These are phyloP conservation scores for Oryza glaberrima DNA, from an alignment of 176 grass and related monocot genomes.

Conservation along the genomic window DNA sequence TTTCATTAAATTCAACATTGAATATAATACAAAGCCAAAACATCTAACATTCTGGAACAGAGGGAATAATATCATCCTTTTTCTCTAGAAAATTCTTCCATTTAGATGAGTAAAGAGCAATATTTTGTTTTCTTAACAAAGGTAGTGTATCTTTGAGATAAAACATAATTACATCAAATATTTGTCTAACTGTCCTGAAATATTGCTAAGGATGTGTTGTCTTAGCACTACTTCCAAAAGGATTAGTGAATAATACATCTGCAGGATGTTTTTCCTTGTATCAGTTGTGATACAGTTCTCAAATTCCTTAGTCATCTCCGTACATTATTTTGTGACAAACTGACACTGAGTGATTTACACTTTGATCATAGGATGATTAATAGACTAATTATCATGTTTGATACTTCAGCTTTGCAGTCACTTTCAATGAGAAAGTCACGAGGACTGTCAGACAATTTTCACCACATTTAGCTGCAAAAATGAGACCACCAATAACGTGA, in stretches of 20 bases:
- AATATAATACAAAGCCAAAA: too few species aligned
- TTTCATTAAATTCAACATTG: too few species aligned
- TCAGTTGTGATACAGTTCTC: neutral
- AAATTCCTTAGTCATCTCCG: neutral
- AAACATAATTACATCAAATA: neutral
- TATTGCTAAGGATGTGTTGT: neutral
- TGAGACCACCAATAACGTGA: slow-evolving; percentile 88
- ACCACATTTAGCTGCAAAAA: slow-evolving; percentile 97
- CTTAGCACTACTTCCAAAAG: neutral
- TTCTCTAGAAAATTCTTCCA: neutral
- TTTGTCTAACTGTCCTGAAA: neutral
- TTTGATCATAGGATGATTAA: neutral
- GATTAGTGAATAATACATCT: neutral
- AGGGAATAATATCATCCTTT: neutral
- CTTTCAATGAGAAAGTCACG: slow-evolving; percentile 96
- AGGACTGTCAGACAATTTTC: slow-evolving; percentile 88
- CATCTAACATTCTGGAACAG: too few species aligned
- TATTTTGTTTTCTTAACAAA: slow-evolving; percentile 26
- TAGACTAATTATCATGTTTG: slow-evolving; percentile 43
- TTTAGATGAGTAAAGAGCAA: neutral
- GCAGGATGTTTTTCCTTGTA: neutral
- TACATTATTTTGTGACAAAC: neutral
- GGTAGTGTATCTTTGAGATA: neutral
- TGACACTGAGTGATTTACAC: slow-evolving; percentile 21
- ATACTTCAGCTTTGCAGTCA: slow-evolving; percentile 77